Evolutionary conservation across 257 asterid species (phyloP), one percentile per base, ranked within the genome.

Genomic region (Fraxinus excelsior): DNA sequence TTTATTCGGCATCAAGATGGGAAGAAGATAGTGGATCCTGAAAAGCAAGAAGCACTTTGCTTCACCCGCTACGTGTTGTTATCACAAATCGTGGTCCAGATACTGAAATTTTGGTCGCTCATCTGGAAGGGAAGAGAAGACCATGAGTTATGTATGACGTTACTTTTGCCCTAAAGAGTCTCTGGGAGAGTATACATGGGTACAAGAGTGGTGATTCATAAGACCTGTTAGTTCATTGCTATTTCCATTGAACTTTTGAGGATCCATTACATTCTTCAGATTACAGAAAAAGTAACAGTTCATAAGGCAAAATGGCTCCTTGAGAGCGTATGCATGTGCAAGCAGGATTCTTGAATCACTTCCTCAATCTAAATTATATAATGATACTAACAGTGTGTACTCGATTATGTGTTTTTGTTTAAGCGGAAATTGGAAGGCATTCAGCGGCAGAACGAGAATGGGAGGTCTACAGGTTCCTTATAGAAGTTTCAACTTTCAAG

Each of bases 111-210:
- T 71, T 92, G 86, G 92, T 91, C 14, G 94, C 97, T 76, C 91
- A 94, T 82, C n/a, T n/a, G n/a, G n/a, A n/a, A n/a, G n/a, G 97
- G 98, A 74, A 88, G 86, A 72, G 96, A 97, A 91, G 98, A 56
- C 96, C 98, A 16, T 81, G 91, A 70, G 97, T 94, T 75, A 92
- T 94, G 80, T 92, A 84, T 74, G 97, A 94, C 74, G 93, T 87
- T 21, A 92, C 97, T 34, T 84, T 76, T 70, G 84, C 97, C 56
- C 85, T 92, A 13, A 94, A 92, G 86, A 82, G 79, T 49, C 91
- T 92, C 9, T 31, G 92, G 90, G 69, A 87, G 34, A 31, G 90
- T 76, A 68, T 31, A 31, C 34, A 31, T 31, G 34, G 34, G 34
- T 31, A 31, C 34, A 31, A 31, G 34, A 31, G 34, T 31, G 34